These are phyloP conservation scores for Grigorovia jiainica DNA, from an alignment of 805 yeast species.

Conservation along the genomic window DNA sequence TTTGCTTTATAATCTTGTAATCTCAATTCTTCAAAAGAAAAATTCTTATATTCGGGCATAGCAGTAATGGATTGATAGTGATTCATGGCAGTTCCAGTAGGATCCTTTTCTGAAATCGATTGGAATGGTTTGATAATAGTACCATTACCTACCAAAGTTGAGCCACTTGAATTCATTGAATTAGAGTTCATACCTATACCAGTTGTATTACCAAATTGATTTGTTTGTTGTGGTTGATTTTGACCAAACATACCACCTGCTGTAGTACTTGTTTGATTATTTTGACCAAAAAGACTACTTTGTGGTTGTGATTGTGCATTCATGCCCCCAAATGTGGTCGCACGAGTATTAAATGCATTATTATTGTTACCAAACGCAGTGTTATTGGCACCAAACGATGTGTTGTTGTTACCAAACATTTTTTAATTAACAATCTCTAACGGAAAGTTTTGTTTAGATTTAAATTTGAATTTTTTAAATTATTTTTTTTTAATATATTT, in stretches of 20 bases:
- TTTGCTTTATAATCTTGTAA: constrained; percentile 76
- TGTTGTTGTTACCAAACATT: background rate
- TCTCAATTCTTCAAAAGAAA: constrained; percentile 81
- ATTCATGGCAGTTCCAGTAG: constrained; percentile 42
- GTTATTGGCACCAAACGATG: background rate
- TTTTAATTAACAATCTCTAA: too few species aligned
- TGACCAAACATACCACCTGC: constrained; percentile 3
- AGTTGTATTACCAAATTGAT: constrained; percentile 6
- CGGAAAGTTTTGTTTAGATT: constrained; percentile 3
- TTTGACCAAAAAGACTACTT: constrained; percentile 1
- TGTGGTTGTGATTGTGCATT: constrained; percentile 3
- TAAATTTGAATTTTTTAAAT: constrained; percentile 7
- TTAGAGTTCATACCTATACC: constrained; percentile 11
- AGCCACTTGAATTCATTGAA: background rate
- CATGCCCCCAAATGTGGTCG: constrained; percentile 1
- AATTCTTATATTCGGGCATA: constrained; percentile 85
- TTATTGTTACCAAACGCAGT: constrained; percentile 30
- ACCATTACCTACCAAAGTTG: constrained; percentile 42
- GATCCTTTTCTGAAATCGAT: constrained; percentile 64
- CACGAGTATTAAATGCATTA: constrained; percentile 20
- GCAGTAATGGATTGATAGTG: constrained; percentile 65
- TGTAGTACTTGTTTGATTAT: background rate
- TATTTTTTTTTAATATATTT: background rate
- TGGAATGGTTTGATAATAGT: constrained; percentile 64
- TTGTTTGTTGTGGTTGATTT: constrained; percentile 1